Base-by-base conservation (phyloP, 2,329 filamentous ascomycete species). In the Biscogniauxia marginata region DNA sequence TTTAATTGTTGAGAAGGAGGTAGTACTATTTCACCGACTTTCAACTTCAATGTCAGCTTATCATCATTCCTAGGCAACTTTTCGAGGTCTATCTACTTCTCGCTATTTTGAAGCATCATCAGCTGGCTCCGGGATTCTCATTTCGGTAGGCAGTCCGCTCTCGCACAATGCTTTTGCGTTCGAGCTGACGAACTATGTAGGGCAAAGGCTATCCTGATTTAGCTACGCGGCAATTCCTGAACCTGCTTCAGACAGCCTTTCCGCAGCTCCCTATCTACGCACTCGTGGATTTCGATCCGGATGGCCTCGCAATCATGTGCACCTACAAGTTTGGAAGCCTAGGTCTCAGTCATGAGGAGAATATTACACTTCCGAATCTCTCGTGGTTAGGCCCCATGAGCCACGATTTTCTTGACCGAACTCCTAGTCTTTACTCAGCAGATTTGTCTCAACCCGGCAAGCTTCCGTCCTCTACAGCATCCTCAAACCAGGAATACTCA, bases 131-230 rank as follows among this genome's bases (percentile, higher is more conserved):
- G 87, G 89, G 0, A 73, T 90, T n/a, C 69, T 91, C 0, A 65
- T 93, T 20, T 93, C 90, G 3, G 88, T 88, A 74, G 34, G 73
- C 22, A 23, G 48, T 16, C 21, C 2, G 39, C 7, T 34, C 6
- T 22, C 7, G 43, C 19, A 8, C 58, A 45, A 22, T 16, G n/a
- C 39, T 20, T 1, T 39, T 11, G 0, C 4, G n/a, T 25, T 7
- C 21, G 23, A 19, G 39, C 55, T 63, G 22, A 65, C 60, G 2
- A 3, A 19, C 16, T 5, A 20, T 30, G 3, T 52, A 91, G 87
- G 90, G 85, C 0, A 95, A 93, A 77, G 91, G 91, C 1, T 95
- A 91, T 66, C 90, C 91, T 0, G 91, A 95, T 63, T 75, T 93
- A 49, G 79, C 82, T 1, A 91, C 89, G 0, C 79, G 88, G 7